A percentile compares a stretch with the other conserved stretches of the same genome.
These are phyloP conservation scores for Trametes versicolor DNA, from an alignment of 1,284 basidiomycete genomes.

Conservation along the genomic window DNA sequence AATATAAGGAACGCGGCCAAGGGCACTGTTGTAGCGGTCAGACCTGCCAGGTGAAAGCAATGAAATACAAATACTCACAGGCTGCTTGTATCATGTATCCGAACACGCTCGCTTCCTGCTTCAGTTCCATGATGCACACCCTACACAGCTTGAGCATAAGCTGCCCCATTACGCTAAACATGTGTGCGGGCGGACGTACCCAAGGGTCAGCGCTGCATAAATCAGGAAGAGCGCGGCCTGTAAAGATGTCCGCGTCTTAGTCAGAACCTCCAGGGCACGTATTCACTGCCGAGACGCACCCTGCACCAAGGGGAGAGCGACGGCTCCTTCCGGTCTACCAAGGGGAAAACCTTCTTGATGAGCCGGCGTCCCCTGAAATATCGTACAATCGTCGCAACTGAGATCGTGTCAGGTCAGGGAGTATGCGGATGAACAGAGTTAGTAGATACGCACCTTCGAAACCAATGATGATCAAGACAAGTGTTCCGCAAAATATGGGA, in stretches of 20 bases:
- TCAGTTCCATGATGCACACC: constrained; percentile 54
- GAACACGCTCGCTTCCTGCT: constrained; percentile 44
- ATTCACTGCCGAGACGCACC: constrained; percentile 30
- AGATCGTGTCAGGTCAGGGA: not conserved
- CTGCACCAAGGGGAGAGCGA: constrained; percentile 44
- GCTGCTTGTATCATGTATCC: constrained; percentile 62
- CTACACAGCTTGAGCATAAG: constrained; percentile 36
- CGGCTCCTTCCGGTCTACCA: constrained; percentile 48
- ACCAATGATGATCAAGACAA: constrained; percentile 51
- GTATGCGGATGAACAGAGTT: too few relatives aligned
- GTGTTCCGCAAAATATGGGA: constrained; percentile 56
- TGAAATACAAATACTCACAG: constrained; percentile 45
- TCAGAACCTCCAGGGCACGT: not conserved
- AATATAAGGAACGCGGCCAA: constrained; percentile 55
- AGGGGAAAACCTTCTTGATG: constrained; percentile 54
- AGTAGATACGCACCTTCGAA: constrained; percentile 53
- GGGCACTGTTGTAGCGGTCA: constrained; percentile 48
- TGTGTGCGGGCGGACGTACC: constrained; percentile 11
- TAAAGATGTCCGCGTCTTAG: not conserved
- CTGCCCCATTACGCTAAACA: not conserved
- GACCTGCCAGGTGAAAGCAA: not conserved
- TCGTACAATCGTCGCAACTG: constrained; percentile 50
- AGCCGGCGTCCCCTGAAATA: constrained; percentile 46
- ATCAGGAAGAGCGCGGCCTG: constrained; percentile 48
- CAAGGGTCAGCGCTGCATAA: constrained; percentile 31